Evolutionary conservation across 2,329 filamentous ascomycete genomes (phyloP), one percentile per base, ranked within the genome.

Genomic region (Pleoardoris graminearum): DNA sequence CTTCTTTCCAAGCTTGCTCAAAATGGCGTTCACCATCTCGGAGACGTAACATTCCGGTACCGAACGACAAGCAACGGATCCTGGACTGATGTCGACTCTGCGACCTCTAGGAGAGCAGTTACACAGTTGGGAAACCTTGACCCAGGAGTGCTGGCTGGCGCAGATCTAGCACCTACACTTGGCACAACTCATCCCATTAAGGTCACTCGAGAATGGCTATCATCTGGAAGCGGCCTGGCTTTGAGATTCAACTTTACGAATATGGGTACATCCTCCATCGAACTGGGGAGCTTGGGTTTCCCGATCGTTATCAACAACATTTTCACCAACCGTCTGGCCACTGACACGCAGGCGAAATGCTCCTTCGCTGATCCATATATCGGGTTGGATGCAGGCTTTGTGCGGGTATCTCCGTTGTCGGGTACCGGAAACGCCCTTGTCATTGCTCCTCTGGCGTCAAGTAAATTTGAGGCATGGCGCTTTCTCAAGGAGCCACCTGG

Each of bases 231-330:
- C 1, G 80, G 84, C 52, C 62, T 85, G 2, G 79, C 75, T 5
- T 68, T 86, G 3, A 74, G 74, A 14, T 80, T 85, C 63, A 82
- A 76, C 2, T 58, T 85, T 17, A 72, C 70, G 8, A 85, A 84
- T 53, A 67, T 66, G 0, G 77, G 66, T 0, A 57, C 60, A 0
- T 55, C 62, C 0, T 53, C 70, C 0, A 50, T 85, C 2, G 82
- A 85, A 52, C 67, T 86, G 4, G 83, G 83, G 1, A 79, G 79
- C 42, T 72, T 85, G 1, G 83, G 83, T 0, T 79, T 86, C 45
- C 83, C 83, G 0, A 76, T 82, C 17, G 81, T 84, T 62, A 83
- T 85, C 71, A 85, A 85, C 70, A 85, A 80, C 65, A 84, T 86
- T 58, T 85, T 85, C 61, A 83, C 77, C 11, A 73, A 74, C 38